Evolutionary conservation across 768 basidiomycete species (phyloP), one percentile per base, ranked within the genome.

Genomic region (Boletellus sp.): DNA sequence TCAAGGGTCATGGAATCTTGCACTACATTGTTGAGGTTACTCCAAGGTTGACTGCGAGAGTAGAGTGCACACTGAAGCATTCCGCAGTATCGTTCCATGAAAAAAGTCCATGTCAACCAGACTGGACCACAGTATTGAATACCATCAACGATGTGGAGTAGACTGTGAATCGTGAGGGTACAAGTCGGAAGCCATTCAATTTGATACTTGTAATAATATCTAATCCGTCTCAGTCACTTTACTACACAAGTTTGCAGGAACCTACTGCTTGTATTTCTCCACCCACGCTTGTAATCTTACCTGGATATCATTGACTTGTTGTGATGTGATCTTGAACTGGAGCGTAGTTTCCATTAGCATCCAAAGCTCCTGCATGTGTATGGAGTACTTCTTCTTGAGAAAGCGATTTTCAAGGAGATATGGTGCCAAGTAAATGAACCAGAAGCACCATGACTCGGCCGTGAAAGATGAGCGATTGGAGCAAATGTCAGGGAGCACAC

Each of bases 401-500:
- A 49, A 49, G 0, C 19, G 10, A 2, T 33, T 38, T 5, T 43
- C 9, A 1, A 49, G 48, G n/a, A 49, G 48, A 1, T 48, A 50
- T 5, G 63, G 63, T 0, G 55, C 51, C 5, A 63, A 20, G 13
- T 60, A 56, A 1, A 60, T 26, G 12, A 57, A 47, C 56, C 60
- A 65, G 15, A 61, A 55, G 15, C 26, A 37, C 48, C 53, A 62
- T 2, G 56, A 54, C 42, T 67, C 64, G 1, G 64, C 59, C 2
- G 55, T 57, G 26, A 50, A 57, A 6, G 33, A 32, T 4, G 47
- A 53, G 6, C 22, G 33, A 24, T 59, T 33, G 3, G 10, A 64
- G 33, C 63, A 42, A 9, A 74, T 72, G 53, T 76, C 73, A 0
- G 70, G 67, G 3, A 60, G 47, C 2, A 50, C 51, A 24, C 63